phyloP scores from a whole-genome alignment of 805 yeast genomes.

The Metahyphopichia silvanorum region DNA sequence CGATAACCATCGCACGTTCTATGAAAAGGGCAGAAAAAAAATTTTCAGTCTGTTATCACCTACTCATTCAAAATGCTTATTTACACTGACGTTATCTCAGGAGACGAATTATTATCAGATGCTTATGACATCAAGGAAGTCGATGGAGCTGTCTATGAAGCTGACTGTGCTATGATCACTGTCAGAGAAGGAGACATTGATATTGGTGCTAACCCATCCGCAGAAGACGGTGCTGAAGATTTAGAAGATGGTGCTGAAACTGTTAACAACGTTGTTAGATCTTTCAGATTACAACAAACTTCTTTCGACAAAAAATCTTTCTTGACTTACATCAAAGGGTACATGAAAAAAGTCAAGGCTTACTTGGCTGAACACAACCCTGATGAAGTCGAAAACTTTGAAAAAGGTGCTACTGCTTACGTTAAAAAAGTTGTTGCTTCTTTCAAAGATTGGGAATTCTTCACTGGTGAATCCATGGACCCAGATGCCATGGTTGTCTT shows the following conservation, averaged over 20 bases:
- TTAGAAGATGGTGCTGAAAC: slow-evolving; percentile 82
- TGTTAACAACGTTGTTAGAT: slow-evolving; percentile 98
- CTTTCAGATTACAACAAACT: slow-evolving; percentile 96
- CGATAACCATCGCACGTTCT: no score
- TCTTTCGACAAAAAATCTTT: slow-evolving; percentile 97
- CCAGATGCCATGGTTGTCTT: slow-evolving; percentile 98
- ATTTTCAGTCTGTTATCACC: no score
- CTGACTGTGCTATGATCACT: slow-evolving; percentile 89
- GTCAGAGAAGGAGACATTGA: slow-evolving; percentile 92
- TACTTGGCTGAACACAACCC: slow-evolving; percentile 86
- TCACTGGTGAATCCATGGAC: slow-evolving; percentile 99
- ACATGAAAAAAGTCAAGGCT: slow-evolving; percentile 96
- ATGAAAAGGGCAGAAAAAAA: no score
- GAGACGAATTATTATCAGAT: slow-evolving; percentile 95
- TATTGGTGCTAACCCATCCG: slow-evolving; percentile 99
- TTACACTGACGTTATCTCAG: slow-evolving; percentile 74
- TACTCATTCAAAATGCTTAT: slow-evolving; percentile 32
- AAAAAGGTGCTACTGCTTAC: slow-evolving; percentile 96
- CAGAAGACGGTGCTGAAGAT: slow-evolving; percentile 87
- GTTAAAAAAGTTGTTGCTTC: slow-evolving; percentile 93
- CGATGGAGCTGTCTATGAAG: slow-evolving; percentile 92
- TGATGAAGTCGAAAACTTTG: slow-evolving; percentile 81
- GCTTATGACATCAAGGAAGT: slow-evolving; percentile 90
- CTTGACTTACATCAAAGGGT: slow-evolving; percentile 95
- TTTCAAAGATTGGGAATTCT: slow-evolving; percentile 99